phyloP scores from a whole-genome alignment of 2,329 filamentous ascomycete genomes.

The Phaeoacremonium minimum region DNA sequence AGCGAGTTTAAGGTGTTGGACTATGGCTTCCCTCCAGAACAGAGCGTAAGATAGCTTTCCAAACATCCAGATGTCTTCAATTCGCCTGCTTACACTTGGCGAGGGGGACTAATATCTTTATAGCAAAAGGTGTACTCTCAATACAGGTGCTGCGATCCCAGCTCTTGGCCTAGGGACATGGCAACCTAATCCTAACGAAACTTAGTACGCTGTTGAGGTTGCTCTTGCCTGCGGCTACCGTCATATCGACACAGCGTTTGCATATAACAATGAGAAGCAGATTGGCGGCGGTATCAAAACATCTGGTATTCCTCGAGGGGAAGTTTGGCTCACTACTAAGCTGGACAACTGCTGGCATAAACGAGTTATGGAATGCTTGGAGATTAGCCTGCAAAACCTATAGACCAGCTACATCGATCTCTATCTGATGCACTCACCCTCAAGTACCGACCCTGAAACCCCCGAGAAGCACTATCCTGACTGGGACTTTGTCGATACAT shows the following conservation, averaged over 20 bases:
- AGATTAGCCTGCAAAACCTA: slow-evolving; percentile 55
- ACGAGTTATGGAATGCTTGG: slow-evolving; percentile 58
- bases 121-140: slow-evolving; percentile 54
- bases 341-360: slow-evolving; percentile 72
- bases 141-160: slow-evolving; percentile 74
- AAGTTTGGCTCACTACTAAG: slow-evolving; percentile 77
- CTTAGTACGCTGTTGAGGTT: slow-evolving; percentile 65
- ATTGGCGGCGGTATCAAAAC: slow-evolving; percentile 62
- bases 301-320: slow-evolving; percentile 58
- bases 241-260: slow-evolving; percentile 72
- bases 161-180: slow-evolving; percentile 75
- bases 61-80: neutral
- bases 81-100: neutral
- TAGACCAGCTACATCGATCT: slow-evolving; percentile 64
- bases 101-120: neutral
- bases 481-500: slow-evolving; percentile 83
- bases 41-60: neutral
- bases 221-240: slow-evolving; percentile 67
- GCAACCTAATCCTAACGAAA: slow-evolving; percentile 68
- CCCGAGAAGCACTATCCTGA: slow-evolving; percentile 65
- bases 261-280: slow-evolving; percentile 72
- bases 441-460: slow-evolving; percentile 57
- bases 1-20: too few relatives aligned
- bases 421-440: slow-evolving; percentile 71
- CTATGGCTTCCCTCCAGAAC: neutral